Conservation (phyloP, 2,329 filamentous ascomycete genomes). For the Biscogniauxia sp. region DNA sequence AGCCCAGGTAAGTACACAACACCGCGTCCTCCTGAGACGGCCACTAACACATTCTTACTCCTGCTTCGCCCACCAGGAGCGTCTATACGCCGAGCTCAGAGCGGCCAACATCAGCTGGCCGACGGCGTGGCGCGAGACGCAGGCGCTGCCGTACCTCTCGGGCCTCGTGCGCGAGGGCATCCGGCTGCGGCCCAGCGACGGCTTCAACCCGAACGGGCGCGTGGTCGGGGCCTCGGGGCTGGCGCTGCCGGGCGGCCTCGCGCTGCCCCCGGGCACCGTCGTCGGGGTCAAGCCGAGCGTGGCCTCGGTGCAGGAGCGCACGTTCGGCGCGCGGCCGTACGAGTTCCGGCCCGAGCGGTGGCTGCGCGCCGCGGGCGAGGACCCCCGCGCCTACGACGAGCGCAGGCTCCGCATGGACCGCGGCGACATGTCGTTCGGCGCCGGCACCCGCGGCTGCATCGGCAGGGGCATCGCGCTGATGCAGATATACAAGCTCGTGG, state of each 20-base stretch:
- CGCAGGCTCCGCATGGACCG: slow-evolving; percentile 4
- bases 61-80: neutral
- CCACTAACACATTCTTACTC: no score
- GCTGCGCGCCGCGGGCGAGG: slow-evolving; percentile 1
- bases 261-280: slow-evolving; percentile 4
- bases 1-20: no score
- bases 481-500: slow-evolving; percentile 9
- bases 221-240: slow-evolving; percentile 1
- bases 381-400: neutral
- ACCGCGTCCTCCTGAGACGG: no score
- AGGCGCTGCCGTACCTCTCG: slow-evolving; percentile 5
- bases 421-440: slow-evolving; percentile 5
- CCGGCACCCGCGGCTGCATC: slow-evolving; percentile 5
- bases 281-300: slow-evolving; percentile 7
- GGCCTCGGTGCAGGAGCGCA: slow-evolving; percentile 1
- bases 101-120: neutral
- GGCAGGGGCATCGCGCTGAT: slow-evolving; percentile 6
- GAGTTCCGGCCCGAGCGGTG: slow-evolving; percentile 7
- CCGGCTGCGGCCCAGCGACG: neutral
- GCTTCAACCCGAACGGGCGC: slow-evolving; percentile 4
- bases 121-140: slow-evolving; percentile 2
- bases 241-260: slow-evolving; percentile 1
- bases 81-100: slow-evolving; percentile 3
- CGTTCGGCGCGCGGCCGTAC: slow-evolving; percentile 3
- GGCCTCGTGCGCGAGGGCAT: slow-evolving; percentile 7